phyloP scores from a whole-genome alignment of 306 rosid species.

The Canavalia gladiata region DNA sequence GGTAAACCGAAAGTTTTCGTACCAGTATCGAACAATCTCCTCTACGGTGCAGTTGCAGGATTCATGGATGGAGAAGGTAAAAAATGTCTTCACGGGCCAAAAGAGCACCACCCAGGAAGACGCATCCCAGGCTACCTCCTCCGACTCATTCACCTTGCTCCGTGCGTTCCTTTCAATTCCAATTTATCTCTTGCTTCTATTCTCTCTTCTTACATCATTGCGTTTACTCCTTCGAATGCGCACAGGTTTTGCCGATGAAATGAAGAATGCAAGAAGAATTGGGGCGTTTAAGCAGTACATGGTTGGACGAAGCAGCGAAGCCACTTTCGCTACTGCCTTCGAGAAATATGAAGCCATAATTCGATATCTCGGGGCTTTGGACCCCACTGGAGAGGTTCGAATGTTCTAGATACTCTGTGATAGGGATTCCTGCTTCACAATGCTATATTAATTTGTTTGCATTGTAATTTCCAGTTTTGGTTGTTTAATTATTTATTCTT shows the following conservation, averaged over 20 bases:
- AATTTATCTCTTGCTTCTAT: background rate
- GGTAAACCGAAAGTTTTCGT: background rate
- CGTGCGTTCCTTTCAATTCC: slow-evolving; percentile 55
- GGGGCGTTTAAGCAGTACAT: slow-evolving; percentile 76
- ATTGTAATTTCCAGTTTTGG: background rate
- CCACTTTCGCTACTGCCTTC: slow-evolving; percentile 67
- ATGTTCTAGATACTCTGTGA: no score
- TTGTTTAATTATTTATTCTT: slow-evolving; percentile 10
- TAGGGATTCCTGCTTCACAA: background rate
- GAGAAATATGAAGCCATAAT: slow-evolving; percentile 79
- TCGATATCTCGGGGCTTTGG: slow-evolving; percentile 75
- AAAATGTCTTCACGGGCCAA: slow-evolving; percentile 79
- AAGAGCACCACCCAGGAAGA: slow-evolving; percentile 46
- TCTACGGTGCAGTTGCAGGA: slow-evolving; percentile 62
- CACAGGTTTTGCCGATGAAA: slow-evolving; percentile 76
- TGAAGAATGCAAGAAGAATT: slow-evolving; percentile 76
- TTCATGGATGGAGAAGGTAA: slow-evolving; percentile 84
- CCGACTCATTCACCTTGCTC: slow-evolving; percentile 71
- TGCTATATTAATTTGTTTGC: background rate
- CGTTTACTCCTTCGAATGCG: background rate
- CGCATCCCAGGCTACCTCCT: slow-evolving; percentile 49
- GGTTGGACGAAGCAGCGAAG: slow-evolving; percentile 93
- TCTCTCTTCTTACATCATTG: background rate
- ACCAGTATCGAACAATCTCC: slow-evolving; percentile 68
- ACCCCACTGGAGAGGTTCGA: slow-evolving; percentile 81